phyloP scores from a whole-genome alignment of 2,329 filamentous ascomycete genomes.

The Xylaria sp. region DNA sequence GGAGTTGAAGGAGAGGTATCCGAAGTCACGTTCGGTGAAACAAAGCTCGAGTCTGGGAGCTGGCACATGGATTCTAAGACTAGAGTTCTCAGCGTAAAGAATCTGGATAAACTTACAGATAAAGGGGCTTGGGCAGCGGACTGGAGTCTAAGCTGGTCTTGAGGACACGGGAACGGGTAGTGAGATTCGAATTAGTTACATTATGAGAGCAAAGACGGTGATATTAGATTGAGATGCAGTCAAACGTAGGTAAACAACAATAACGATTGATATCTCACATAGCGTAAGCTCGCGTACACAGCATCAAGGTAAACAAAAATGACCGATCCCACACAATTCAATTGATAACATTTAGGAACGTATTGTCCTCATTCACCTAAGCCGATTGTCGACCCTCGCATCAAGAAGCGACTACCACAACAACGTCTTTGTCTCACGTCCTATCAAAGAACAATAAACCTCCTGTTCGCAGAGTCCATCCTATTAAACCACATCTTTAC shows the following conservation, averaged over 20 bases:
- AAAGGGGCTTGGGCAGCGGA: constrained; percentile 52
- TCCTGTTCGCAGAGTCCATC: too few species aligned
- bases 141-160: constrained; percentile 54
- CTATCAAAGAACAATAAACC: too few species aligned
- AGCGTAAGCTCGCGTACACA: too few species aligned
- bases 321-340: not conserved
- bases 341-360: not conserved
- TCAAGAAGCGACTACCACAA: not conserved
- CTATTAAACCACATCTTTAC: too few species aligned
- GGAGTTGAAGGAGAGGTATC: constrained; percentile 42
- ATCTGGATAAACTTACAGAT: constrained; percentile 43
- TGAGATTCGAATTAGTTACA: not conserved
- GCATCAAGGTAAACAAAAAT: not conserved
- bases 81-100: constrained; percentile 46
- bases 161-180: not conserved
- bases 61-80: constrained; percentile 46
- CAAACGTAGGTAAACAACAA: not conserved
- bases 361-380: not conserved
- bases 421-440: not conserved
- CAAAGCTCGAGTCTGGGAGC: constrained; percentile 35
- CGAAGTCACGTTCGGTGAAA: constrained; percentile 49
- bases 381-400: not conserved
- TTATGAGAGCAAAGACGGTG: too few species aligned
- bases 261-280: too few species aligned
- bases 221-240: not conserved